Conservation (phyloP, 352 stramenopile genomes). For the Globisporangium camurandrum region DNA sequence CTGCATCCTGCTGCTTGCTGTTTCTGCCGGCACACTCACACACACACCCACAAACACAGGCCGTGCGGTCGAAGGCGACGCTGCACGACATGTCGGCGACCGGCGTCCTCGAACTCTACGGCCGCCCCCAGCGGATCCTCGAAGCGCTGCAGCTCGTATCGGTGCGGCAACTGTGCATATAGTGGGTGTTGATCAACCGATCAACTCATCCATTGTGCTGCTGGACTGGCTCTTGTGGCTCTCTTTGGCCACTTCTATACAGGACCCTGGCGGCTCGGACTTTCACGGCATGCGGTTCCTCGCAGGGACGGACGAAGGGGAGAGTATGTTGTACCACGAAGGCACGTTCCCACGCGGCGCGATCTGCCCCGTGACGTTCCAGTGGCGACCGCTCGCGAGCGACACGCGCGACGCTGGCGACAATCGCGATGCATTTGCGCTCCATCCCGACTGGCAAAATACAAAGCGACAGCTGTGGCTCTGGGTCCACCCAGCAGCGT, state of each 20-base stretch:
- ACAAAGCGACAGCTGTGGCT: slow-evolving; percentile 71
- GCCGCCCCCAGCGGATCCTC: slow-evolving; percentile 44
- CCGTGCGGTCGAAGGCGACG: slow-evolving; percentile 35
- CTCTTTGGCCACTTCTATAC: not conserved
- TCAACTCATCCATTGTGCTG: not conserved
- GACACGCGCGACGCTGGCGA: slow-evolving; percentile 18
- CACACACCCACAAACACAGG: slow-evolving; percentile 8
- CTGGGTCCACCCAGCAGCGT: slow-evolving; percentile 70
- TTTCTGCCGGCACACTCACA: not conserved
- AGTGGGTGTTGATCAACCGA: no score
- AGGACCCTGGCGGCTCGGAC: slow-evolving; percentile 51
- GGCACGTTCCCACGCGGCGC: slow-evolving; percentile 47
- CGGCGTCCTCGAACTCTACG: slow-evolving; percentile 60
- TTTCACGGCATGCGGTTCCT: slow-evolving; percentile 55
- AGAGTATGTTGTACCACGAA: slow-evolving; percentile 43
- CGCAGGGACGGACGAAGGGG: slow-evolving; percentile 39
- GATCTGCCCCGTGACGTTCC: slow-evolving; percentile 65
- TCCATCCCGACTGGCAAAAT: slow-evolving; percentile 31
- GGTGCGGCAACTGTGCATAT: no score
- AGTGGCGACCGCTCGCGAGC: slow-evolving; percentile 48
- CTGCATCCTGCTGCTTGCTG: not conserved
- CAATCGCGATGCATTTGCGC: slow-evolving; percentile 14
- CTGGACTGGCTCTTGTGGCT: not conserved
- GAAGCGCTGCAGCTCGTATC: slow-evolving; percentile 56
- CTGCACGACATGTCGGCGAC: slow-evolving; percentile 63